phyloP scores from a whole-genome alignment of 2,329 filamentous ascomycete genomes.

The Claviceps fusiformis region DNA sequence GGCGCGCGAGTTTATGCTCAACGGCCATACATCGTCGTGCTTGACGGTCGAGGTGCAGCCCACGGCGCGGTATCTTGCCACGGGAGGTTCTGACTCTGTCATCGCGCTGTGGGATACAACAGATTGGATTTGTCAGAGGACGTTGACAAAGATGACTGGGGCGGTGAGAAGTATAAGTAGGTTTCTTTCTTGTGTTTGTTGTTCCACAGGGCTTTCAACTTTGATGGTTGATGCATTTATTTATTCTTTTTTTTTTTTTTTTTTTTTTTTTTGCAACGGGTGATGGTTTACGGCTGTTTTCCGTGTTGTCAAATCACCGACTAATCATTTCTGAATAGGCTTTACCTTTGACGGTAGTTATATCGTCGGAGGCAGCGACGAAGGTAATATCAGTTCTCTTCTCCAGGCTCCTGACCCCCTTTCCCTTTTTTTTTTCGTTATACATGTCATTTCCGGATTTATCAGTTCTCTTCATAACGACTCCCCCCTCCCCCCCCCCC shows the following conservation, averaged over 20 bases:
- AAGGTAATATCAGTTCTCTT: constrained; percentile 31
- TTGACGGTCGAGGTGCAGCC: constrained; percentile 57
- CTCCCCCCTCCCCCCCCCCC: too few relatives aligned
- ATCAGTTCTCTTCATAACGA: too few relatives aligned
- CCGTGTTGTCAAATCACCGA: neutral
- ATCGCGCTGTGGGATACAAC: constrained; percentile 67
- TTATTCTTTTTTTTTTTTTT: too few relatives aligned
- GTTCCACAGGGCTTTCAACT: neutral
- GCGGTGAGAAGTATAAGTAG: constrained; percentile 55
- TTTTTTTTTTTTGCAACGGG: too few relatives aligned
- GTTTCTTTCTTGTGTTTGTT: constrained; percentile 12
- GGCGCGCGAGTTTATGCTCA: constrained; percentile 43
- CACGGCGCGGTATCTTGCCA: constrained; percentile 56
- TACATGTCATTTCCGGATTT: too few relatives aligned
- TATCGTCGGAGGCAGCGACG: constrained; percentile 60
- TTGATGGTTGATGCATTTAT: too few relatives aligned
- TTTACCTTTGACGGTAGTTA: constrained; percentile 71
- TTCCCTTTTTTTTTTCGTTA: neutral
- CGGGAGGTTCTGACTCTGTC: constrained; percentile 61
- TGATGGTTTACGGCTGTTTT: too few relatives aligned
- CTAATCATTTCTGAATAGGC: constrained; percentile 24
- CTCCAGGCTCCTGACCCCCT: neutral
- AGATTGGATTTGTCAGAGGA: constrained; percentile 63
- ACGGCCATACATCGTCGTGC: constrained; percentile 61
- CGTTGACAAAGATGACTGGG: constrained; percentile 54